A percentile compares a stretch with the other conserved stretches of the same genome.
These are phyloP conservation scores for Lyophyllum atratum DNA, from an alignment of 768 basidiomycete genomes.

Conservation along the genomic window DNA sequence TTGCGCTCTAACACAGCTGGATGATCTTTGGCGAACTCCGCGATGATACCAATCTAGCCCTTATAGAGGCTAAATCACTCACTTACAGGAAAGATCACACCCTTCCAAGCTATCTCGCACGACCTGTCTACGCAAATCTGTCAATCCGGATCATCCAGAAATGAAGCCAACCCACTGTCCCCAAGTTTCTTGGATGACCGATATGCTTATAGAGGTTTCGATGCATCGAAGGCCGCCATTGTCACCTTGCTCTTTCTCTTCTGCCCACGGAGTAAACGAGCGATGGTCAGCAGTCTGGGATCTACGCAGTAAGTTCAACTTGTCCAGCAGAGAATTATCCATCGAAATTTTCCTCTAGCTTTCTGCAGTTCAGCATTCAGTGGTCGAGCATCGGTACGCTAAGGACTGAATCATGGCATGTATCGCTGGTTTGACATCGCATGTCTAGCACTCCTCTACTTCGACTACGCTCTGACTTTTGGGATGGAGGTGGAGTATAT, in stretches of 20 bases:
- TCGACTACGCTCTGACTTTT: conserved; percentile 34
- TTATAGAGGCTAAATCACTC: not conserved
- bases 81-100: not conserved
- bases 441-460: conserved; percentile 28
- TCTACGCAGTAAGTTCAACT: not conserved
- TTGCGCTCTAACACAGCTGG: not conserved
- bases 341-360: not conserved
- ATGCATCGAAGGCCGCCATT: not conserved
- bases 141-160: not conserved
- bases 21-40: not conserved
- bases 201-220: not conserved
- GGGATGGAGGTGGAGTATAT: conserved; percentile 32
- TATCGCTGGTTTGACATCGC: not conserved
- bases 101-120: not conserved
- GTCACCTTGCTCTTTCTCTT: not conserved
- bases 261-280: not conserved
- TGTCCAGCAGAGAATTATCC: not conserved
- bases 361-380: conserved; percentile 10
- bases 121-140: not conserved
- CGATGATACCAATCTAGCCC: not conserved
- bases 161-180: not conserved
- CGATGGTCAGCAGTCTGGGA: not conserved
- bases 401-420: not conserved
- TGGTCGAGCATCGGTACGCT: conserved; percentile 8
- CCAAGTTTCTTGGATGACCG: not conserved